These are phyloP conservation scores for Piper longum DNA, from an alignment of 164 flowering plant genomes.

Conservation along the genomic window DNA sequence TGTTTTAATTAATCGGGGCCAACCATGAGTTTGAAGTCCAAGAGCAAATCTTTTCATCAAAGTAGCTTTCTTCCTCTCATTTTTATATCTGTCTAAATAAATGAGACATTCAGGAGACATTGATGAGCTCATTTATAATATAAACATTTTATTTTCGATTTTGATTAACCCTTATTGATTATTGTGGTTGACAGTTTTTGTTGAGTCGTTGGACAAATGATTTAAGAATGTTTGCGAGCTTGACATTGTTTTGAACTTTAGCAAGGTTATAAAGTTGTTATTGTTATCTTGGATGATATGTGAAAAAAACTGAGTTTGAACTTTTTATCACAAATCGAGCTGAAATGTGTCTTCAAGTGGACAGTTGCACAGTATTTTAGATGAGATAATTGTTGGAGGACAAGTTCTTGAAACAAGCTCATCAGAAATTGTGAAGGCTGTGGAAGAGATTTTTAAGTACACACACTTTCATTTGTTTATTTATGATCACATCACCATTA, in stretches of 20 bases:
- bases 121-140: not conserved
- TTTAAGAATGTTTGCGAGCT: conserved; percentile 97
- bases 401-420: conserved; percentile 92
- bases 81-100: not conserved
- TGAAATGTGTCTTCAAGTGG: not conserved
- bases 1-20: not conserved
- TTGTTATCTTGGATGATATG: not conserved
- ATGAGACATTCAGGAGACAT: not conserved
- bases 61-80: not conserved
- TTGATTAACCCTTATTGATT: not conserved
- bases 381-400: conserved; percentile 92
- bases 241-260: conserved; percentile 77
- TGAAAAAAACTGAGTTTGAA: not conserved
- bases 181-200: conserved; percentile 55
- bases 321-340: not conserved
- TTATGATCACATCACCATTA: not conserved
- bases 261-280: conserved; percentile 42
- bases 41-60: not conserved
- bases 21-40: not conserved
- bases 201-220: conserved; percentile 91
- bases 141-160: too few species aligned
- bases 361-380: conserved; percentile 78
- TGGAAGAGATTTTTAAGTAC: conserved; percentile 75
- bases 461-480: conserved; percentile 19
- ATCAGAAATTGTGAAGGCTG: conserved; percentile 65